phyloP scores from a whole-genome alignment of 169 alveolate species.

The Cryptosporidium ryanae region DNA sequence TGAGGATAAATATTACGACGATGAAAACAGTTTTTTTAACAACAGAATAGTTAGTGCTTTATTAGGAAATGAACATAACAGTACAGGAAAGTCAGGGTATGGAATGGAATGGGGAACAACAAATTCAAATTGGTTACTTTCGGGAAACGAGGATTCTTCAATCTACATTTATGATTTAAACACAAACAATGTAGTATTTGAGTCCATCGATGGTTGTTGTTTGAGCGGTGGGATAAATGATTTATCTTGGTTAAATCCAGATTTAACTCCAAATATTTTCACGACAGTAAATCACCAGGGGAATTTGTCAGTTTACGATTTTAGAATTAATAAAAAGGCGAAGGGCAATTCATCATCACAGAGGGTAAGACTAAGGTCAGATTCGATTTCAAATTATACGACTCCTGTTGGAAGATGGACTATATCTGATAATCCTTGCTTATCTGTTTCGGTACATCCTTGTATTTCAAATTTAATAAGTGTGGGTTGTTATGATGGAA shows the following conservation, averaged over 20 bases:
- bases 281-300: conserved; percentile 60
- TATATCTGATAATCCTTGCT: conserved; percentile 43
- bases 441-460: conserved; percentile 59
- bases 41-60: background rate
- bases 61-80: background rate
- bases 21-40: background rate
- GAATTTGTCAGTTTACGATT: conserved; percentile 39
- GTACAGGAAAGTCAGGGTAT: conserved; percentile 31
- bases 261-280: conserved; percentile 50
- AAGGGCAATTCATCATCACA: background rate
- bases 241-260: conserved; percentile 62
- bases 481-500: conserved; percentile 49
- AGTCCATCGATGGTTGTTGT: background rate
- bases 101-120: conserved; percentile 73
- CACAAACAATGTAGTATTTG: conserved; percentile 6
- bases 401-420: conserved; percentile 31
- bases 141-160: conserved; percentile 73
- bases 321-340: background rate
- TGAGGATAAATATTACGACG: background rate
- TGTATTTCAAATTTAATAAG: conserved; percentile 18
- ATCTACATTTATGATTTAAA: conserved; percentile 23
- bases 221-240: conserved; percentile 28
- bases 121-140: conserved; percentile 44
- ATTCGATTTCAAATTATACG: background rate
- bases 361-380: too few relatives aligned